Base-by-base conservation (phyloP, 257 asterid genomes). In the Nicotiana attenuata region DNA sequence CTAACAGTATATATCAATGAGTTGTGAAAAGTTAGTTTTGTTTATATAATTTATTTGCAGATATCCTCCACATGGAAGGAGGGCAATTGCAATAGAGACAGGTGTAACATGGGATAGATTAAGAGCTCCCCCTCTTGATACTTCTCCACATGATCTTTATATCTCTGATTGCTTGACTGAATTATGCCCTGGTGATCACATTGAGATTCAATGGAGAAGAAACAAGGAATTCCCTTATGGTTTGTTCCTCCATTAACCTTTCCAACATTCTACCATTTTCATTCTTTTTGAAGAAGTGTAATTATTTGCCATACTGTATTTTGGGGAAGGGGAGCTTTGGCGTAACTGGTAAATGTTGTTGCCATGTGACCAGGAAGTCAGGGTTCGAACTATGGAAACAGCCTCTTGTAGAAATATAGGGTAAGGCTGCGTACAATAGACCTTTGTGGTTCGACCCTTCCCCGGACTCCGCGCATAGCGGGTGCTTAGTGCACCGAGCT, bases 161-260 rank as follows among this genome's bases (percentile, higher is more conserved):
- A 66, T 87, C 79, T 93, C 98, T 14, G 93, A 89, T 82, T 91
- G 98, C 81, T 86, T 95, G 75, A 65, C 90, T 53, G 97, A 95
- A 75, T 82, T 95, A 80, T 87, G 77, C 22, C 99, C 99, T 0
- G 98, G 91, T 11, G 94, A 95, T 90, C 94, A 91, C 71, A 87
- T 95, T 28, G 99, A 95, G 78, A 93, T 95, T 82, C 99, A 95
- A 66, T 95, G 99, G 99, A 90, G 99, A 85, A 86, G 97, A 85
- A 93, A 90, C 89, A 92, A 87, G 80, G 97, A 87, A 45, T 92
- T 92, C 73, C 99, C 99, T 24, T 93, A 95, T 82, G 99, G 99
- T 95, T 57, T 73, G 89, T 84, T 85, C 65, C 85, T 71, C 85
- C 56, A 66, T 77, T 22, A 56, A 65, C 73, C 60, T 35, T 65